Base-by-base conservation (phyloP, 1,284 basidiomycete genomes). In the Somion occarium region DNA sequence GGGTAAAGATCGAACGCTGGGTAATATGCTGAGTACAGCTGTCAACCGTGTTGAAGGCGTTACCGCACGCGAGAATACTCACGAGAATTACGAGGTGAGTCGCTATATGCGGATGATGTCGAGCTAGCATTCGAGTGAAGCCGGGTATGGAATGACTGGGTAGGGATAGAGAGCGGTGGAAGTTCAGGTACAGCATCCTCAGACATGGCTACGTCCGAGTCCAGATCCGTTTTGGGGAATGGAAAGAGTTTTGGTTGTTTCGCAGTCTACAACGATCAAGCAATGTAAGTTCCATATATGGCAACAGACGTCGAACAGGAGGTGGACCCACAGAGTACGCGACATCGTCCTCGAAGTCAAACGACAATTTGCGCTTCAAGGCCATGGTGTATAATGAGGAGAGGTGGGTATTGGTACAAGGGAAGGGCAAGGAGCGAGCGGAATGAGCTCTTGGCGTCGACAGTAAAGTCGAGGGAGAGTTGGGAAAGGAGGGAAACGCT, bases 161-260 rank as follows among this genome's bases (percentile, higher is more conserved):
- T 65, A 61, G 73, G 78, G 46, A 75, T 68, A 63, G 69, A 75
- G 49, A 74, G 60, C 55, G 79, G 56, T 1, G 56, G 46, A 34
- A 58, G 75, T 55, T 82, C 79, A 64, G 74, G 72, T 58, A 85
- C 82, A 49, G 71, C 71, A 44, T 66, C 69, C 58, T 80, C 78
- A 59, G 76, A 79, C 88, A 91, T 89, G 59, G 75, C 71, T 54
- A 82, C 73, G 62, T 90, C 87, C 60, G 72, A 67, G 66, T 86
- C 82, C 54, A 69, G 64, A 55, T 79, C 74, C 56, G 72, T 11
- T 59, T 79, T 75, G 47, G 87, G 85, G 66, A 88, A 88, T 42
- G 84, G 82, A 53, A 88, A 70, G 54, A 85, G 74, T 70, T 85
- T 88, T 39, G 85, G 57, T 64, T 88, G 84, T 66, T 90, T 89